Conservation (phyloP, 441 rosid species). For the Manihot esculenta region DNA sequence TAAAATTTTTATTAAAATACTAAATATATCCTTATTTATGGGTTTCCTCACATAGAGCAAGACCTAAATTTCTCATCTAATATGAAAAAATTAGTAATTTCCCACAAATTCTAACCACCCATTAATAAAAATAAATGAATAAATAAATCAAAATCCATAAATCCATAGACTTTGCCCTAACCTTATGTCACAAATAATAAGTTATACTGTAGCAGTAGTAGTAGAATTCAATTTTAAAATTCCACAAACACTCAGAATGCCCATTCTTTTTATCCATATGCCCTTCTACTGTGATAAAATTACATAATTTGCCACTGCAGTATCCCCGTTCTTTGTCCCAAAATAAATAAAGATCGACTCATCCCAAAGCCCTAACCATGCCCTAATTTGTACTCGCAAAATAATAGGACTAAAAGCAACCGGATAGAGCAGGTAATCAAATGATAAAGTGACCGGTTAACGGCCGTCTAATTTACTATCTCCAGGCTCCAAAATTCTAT, state of each 20-base stretch:
- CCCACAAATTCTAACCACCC: background rate
- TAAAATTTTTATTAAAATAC: background rate
- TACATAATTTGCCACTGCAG: background rate
- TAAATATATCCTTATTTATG: background rate
- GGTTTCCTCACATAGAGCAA: no score
- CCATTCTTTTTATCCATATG: background rate
- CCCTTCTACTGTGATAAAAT: background rate
- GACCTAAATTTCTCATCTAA: no score
- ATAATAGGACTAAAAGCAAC: constrained; percentile 26
- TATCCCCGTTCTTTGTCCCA: background rate
- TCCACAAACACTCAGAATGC: background rate
- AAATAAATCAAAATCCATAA: background rate
- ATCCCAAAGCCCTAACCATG: background rate
- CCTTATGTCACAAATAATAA: background rate
- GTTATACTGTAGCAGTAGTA: no score
- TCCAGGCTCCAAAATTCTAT: constrained; percentile 12
- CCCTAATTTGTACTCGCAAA: constrained; percentile 31
- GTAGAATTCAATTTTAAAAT: background rate
- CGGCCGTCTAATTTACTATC: constrained; percentile 37
- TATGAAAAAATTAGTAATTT: background rate
- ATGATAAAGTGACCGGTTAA: constrained; percentile 36
- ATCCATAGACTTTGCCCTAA: background rate
- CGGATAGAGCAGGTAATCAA: constrained; percentile 50
- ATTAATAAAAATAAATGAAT: background rate
- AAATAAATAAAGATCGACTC: background rate